A percentile compares a stretch with the other conserved stretches of the same genome.
Evolutionary conservation across 768 basidiomycete genomes (phyloP).

Genomic region (Collybia nuda): DNA sequence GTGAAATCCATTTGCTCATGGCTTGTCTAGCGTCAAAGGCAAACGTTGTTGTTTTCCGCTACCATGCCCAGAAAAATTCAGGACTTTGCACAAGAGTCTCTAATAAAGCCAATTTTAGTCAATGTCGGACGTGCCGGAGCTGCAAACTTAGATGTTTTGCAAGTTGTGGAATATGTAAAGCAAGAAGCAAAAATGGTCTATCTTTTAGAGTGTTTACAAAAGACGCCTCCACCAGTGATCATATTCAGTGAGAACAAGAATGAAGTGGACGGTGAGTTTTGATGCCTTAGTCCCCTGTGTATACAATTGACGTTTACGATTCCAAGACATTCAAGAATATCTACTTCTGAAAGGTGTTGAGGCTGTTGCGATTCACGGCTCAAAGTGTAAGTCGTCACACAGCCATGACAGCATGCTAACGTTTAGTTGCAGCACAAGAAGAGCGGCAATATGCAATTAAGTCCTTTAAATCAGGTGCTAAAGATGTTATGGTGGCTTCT

Average conservation of each 20-base stretch:
- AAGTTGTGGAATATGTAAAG: conserved; percentile 98
- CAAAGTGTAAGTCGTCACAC: conserved; percentile 68
- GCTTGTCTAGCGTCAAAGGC: conserved; percentile 79
- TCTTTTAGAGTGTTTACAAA: conserved; percentile 94
- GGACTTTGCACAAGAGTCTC: conserved; percentile 95
- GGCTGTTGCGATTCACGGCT: conserved; percentile 98
- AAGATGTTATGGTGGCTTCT: conserved; percentile 99
- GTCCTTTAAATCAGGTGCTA: conserved; percentile 94
- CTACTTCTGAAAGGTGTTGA: conserved; percentile 95
- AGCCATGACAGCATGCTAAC: background rate
- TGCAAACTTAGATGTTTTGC: conserved; percentile 93
- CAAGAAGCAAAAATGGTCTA: conserved; percentile 99
- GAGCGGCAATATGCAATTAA: conserved; percentile 99
- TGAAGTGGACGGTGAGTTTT: conserved; percentile 88
- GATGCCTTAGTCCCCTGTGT: too few relatives aligned
- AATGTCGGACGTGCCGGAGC: conserved; percentile 99
- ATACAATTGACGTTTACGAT: too few relatives aligned
- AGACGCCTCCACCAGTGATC: conserved; percentile 97
- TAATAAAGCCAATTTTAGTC: conserved; percentile 93
- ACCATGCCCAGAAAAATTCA: conserved; percentile 99
- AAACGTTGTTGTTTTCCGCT: conserved; percentile 95
- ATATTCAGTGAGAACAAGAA: conserved; percentile 99
- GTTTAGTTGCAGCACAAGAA: conserved; percentile 72
- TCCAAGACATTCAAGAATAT: conserved; percentile 94
- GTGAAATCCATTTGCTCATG: conserved; percentile 1